Evolutionary conservation across 768 basidiomycete species (phyloP), one percentile per base, ranked within the genome.

Genomic region (Pholiota molesta): DNA sequence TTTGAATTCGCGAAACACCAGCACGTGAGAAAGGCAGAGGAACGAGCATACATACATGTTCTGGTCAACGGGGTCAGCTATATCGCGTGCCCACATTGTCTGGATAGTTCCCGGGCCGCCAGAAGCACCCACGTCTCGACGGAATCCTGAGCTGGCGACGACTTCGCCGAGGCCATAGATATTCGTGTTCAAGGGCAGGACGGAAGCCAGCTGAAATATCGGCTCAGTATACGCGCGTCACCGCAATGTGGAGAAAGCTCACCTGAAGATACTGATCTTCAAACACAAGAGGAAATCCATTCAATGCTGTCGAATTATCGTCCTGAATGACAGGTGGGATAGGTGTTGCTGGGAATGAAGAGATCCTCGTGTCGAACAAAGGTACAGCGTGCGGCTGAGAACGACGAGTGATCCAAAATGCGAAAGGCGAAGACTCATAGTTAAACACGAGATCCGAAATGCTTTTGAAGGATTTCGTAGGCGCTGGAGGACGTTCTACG

Each of bases 201-300:
- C 81, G 3, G 89, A 90, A 0, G 89, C 76, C 19, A 94, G 64
- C 86, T 87, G 62, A 31, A 31, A 9, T 1, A 23, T 13, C 14
- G 21, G 19, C 13, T 49, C 7, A 49, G 47, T 26, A 19, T 5
- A 26, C 26, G 23, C 11, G 5, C 10, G 19, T 7, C 16, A 21
- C 5, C 10, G 8, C 5, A 4, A 21, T 49, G 3, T 13, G 8
- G 7, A 49, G 47, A 9, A 13, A 11, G 31, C 62, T 53, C 60
- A 86, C 85, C 81, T 92, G 90, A 21, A 94, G 79, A 69, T 92
- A 93, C 68, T 89, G 88, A 63, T 93, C 86, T 66, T 93, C 91
- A 67, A 93, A 93, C 13, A 94, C 83, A 11, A 94, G 76, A 0
- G 86, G 83, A 60, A 91, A 90, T 0, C 82, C 86, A 59, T 86